phyloP scores from a whole-genome alignment of 768 basidiomycete species.

The Mycena metata region DNA sequence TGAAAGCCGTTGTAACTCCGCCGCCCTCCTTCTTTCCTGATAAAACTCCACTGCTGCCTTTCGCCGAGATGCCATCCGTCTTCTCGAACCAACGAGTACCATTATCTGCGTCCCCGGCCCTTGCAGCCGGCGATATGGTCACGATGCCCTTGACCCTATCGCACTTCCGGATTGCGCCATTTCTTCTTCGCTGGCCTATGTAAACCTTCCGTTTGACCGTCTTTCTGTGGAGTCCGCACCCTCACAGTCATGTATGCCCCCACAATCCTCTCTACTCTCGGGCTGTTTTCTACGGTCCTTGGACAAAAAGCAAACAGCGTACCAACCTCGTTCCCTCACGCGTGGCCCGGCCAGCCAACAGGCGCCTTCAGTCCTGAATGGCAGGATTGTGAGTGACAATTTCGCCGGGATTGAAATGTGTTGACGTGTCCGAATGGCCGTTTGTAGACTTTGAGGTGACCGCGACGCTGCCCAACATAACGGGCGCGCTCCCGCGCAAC shows the following conservation, averaged over 20 bases:
- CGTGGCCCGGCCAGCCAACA: constrained; percentile 41
- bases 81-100: constrained; percentile 12
- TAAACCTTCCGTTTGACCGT: constrained; percentile 8
- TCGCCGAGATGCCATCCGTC: constrained; percentile 14
- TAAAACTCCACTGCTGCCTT: not conserved
- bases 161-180: constrained; percentile 33
- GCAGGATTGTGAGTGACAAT: constrained; percentile 52
- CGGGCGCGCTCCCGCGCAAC: constrained; percentile 51
- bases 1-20: too few relatives aligned
- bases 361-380: constrained; percentile 51
- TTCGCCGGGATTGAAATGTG: too few relatives aligned
- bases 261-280: constrained; percentile 5
- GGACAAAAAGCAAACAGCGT: constrained; percentile 22
- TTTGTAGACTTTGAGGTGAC: constrained; percentile 58
- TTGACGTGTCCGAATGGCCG: not conserved
- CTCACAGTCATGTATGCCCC: constrained; percentile 20
- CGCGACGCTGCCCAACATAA: constrained; percentile 53
- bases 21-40: too few relatives aligned
- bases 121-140: constrained; percentile 18
- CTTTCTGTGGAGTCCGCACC: too few relatives aligned
- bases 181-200: not conserved
- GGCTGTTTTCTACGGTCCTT: constrained; percentile 10
- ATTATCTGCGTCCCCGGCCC: constrained; percentile 15
- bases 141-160: constrained; percentile 25
- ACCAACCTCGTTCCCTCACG: constrained; percentile 39